These are phyloP conservation scores for Brettanomyces sp. DNA, from an alignment of 805 yeast species.

Conservation along the genomic window DNA sequence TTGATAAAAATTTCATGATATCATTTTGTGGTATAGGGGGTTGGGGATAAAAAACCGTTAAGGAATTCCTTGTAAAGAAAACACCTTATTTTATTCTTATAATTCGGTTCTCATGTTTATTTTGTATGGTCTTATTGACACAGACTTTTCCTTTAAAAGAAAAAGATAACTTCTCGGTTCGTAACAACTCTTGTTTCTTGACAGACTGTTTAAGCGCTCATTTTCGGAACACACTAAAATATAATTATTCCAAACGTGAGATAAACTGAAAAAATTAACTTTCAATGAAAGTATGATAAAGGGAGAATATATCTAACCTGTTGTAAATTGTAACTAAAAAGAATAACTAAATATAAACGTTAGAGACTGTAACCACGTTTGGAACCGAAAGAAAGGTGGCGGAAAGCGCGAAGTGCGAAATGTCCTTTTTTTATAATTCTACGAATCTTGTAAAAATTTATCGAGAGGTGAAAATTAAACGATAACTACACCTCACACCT, in stretches of 20 bases:
- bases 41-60: background rate
- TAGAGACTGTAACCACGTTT: no score
- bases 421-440: background rate
- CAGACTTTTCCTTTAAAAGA: background rate
- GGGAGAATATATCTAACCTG: background rate
- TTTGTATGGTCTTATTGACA: background rate
- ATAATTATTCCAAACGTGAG: background rate
- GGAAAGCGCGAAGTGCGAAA: background rate
- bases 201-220: conserved; percentile 14
- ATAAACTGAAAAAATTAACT: background rate
- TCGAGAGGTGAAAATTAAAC: no score
- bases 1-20: conserved; percentile 2
- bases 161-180: conserved; percentile 1
- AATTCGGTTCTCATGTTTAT: background rate
- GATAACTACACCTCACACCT: no score
- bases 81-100: background rate
- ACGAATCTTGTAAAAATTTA: background rate
- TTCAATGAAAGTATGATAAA: background rate
- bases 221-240: conserved; percentile 7
- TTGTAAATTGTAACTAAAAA: background rate
- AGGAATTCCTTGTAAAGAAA: conserved; percentile 1
- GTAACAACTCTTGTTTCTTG: background rate
- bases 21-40: background rate
- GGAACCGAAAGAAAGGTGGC: no score
- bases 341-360: no score